Evolutionary conservation across 2,329 filamentous ascomycete species (phyloP).

Genomic region (Aspergillus sp.): DNA sequence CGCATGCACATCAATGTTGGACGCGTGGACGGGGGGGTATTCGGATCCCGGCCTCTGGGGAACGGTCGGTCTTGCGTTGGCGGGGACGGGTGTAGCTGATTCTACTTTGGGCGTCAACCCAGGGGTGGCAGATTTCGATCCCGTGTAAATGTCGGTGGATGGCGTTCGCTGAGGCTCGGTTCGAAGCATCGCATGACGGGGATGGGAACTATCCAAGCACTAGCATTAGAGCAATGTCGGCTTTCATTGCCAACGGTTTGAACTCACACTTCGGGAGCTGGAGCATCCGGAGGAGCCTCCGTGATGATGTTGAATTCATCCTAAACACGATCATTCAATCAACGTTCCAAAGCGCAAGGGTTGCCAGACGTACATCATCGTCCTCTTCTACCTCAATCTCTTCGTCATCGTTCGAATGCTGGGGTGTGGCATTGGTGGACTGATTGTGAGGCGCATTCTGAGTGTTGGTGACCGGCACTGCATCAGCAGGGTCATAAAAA

Average conservation of each 20-base stretch:
- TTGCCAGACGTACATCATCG: constrained; percentile 25
- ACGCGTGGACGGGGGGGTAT: constrained; percentile 69
- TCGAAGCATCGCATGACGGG: constrained; percentile 38
- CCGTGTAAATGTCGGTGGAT: constrained; percentile 31
- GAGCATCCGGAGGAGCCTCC: constrained; percentile 45
- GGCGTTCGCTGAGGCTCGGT: constrained; percentile 35
- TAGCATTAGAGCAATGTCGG: constrained; percentile 9
- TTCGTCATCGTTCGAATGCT: constrained; percentile 37
- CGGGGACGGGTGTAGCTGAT: constrained; percentile 30
- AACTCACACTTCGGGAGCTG: constrained; percentile 38
- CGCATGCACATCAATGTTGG: constrained; percentile 79
- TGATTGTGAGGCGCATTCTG: constrained; percentile 30
- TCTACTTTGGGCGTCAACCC: constrained; percentile 32
- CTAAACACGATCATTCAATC: constrained; percentile 21
- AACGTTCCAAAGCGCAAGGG: background rate
- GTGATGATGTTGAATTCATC: constrained; percentile 53
- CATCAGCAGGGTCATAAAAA: constrained; percentile 45
- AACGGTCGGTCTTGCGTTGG: constrained; percentile 35
- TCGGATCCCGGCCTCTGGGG: constrained; percentile 58
- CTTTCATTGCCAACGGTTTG: background rate
- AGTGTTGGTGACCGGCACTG: constrained; percentile 30
- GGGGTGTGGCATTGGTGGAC: constrained; percentile 27
- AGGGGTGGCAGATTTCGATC: constrained; percentile 38
- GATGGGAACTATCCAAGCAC: constrained; percentile 34
- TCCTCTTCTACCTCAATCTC: constrained; percentile 46